phyloP scores from a whole-genome alignment of 192 early-diverging fungal genomes.

The Haplosporangium gracile region DNA sequence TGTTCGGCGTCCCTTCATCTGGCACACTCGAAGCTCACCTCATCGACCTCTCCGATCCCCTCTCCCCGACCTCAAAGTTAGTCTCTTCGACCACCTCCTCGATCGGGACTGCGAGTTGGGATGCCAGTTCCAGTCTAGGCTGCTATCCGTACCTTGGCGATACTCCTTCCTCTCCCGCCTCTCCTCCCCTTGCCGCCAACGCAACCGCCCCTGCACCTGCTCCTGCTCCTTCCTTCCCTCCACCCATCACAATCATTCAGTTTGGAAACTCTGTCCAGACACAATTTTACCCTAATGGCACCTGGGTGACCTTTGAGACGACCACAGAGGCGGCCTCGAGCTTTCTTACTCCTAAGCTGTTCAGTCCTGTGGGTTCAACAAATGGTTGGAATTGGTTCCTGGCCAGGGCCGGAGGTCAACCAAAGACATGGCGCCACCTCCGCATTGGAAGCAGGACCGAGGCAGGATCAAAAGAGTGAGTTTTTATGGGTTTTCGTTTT shows the following conservation, averaged over 20 bases:
- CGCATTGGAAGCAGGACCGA: constrained; percentile 17
- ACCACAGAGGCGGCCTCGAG: neutral
- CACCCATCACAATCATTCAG: constrained; percentile 31
- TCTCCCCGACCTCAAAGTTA: constrained; percentile 18
- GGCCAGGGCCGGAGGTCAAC: neutral
- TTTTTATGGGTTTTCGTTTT: neutral
- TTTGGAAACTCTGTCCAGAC: constrained; percentile 34
- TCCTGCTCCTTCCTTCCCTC: neutral
- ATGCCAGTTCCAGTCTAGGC: constrained; percentile 23
- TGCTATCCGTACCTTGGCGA: constrained; percentile 37
- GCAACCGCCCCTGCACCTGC: neutral
- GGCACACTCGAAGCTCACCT: constrained; percentile 41
- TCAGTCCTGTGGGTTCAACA: constrained; percentile 32
- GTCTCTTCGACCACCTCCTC: constrained; percentile 24
- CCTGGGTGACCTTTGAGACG: constrained; percentile 23
- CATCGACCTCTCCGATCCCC: constrained; percentile 29
- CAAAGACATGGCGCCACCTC: constrained; percentile 20
- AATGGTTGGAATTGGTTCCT: constrained; percentile 43
- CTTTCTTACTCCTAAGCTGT: constrained; percentile 36
- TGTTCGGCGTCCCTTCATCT: constrained; percentile 32
- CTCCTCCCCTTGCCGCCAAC: neutral
- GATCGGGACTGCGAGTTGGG: constrained; percentile 4
- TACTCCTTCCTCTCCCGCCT: neutral
- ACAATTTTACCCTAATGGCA: constrained; percentile 45
- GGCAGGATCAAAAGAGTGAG: constrained; percentile 32